Base-by-base conservation (phyloP, 2,329 filamentous ascomycete genomes). In the Proliferodiscus dingleyae region DNA sequence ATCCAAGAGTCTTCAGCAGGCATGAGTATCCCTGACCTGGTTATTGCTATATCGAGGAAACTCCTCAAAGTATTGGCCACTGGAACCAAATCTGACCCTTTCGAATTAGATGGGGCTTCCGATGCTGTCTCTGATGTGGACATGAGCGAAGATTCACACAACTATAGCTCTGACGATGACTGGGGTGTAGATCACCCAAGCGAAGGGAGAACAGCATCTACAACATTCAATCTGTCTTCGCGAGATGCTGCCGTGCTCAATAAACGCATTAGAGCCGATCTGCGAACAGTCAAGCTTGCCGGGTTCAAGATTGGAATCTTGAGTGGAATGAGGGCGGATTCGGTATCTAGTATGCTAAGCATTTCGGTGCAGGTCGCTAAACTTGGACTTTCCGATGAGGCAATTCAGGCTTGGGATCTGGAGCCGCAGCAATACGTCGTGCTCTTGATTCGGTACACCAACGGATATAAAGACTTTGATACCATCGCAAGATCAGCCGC, bases 381-480 rank as follows among this genome's bases (percentile, higher is more conserved):
- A 55, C 75, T 95, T 1, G 81, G 77, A 0, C 77, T 95, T 10
- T 84, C 87, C 0, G 74, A 83, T 29, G 86, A 90, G 58, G 82
- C 81, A 0, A 77, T 88, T 64, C 74, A 84, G 58, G 86, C 89
- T 1, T 95, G 89, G 89, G 75, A 83, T 49, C 63, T 95, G 9
- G 66, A 76, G 11, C 66, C 72, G 0, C 65, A 71, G 0, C 83
- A 89, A 26, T 90, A 91, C 58, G 64, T 95, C 30, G 76, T 91
- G 4, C 70, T 94, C 4, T 69, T 95, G 18, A 74, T 93, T 34
- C 75, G 76, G 28, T 85, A 85, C 53, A 67, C 72, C 0, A 63
- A 65, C n/a, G 72, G 70, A 0, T 95, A 94, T 63, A 72, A 71
- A 24, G 68, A 69, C 3, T 68, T 85, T 39, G 74, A 83, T 13